These are phyloP conservation scores for Ceratobasidium sp. DNA, from an alignment of 1,284 basidiomycete genomes.

Conservation along the genomic window DNA sequence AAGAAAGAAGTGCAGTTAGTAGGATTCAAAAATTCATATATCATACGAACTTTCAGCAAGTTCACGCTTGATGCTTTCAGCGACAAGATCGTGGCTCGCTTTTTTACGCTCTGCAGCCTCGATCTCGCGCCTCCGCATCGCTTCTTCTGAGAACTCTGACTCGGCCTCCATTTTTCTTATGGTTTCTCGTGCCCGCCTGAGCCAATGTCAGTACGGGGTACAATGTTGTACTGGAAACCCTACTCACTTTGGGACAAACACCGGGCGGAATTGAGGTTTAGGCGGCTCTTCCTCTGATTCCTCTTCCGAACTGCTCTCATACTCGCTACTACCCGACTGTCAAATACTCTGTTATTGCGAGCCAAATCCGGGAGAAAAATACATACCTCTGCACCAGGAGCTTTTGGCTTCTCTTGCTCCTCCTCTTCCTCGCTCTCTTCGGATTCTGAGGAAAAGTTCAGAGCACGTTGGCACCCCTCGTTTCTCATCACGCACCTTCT, in stretches of 20 bases:
- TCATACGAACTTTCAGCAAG: constrained; percentile 78
- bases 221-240: background rate
- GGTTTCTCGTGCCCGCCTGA: constrained; percentile 78
- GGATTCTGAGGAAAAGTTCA: constrained; percentile 47
- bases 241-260: constrained; percentile 90
- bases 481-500: constrained; percentile 59
- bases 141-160: constrained; percentile 77
- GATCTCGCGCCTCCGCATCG: constrained; percentile 68
- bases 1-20: constrained; percentile 25
- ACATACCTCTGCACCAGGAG: constrained; percentile 52
- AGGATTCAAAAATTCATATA: constrained; percentile 2
- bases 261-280: constrained; percentile 79
- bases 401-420: constrained; percentile 62
- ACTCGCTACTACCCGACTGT: constrained; percentile 54
- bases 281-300: constrained; percentile 56
- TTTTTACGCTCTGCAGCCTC: constrained; percentile 81
- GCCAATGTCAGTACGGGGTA: background rate
- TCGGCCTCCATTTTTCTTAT: constrained; percentile 73
- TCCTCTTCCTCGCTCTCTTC: constrained; percentile 65
- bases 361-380: background rate
- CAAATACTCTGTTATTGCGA: constrained; percentile 12
- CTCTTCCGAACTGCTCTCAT: constrained; percentile 58
- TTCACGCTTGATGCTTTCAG: constrained; percentile 86
- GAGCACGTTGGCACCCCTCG: background rate
- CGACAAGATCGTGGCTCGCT: constrained; percentile 87